A percentile compares a stretch with the other conserved stretches of the same genome.
phyloP scores from a whole-genome alignment of 1,284 basidiomycete species.

The Naganishia cerealis region DNA sequence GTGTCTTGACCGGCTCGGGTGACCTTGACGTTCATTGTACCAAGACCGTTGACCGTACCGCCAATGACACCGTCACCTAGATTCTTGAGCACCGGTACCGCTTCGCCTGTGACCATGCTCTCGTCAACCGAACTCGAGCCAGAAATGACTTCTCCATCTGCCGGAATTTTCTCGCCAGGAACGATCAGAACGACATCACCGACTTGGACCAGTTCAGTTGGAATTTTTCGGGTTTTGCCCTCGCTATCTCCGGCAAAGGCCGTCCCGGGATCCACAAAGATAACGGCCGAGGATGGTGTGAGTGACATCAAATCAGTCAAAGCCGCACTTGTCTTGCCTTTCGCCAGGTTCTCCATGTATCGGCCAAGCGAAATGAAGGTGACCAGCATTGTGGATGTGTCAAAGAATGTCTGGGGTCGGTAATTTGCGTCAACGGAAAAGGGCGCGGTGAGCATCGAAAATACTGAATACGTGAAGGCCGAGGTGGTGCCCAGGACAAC shows the following conservation, averaged over 20 bases:
- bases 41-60: conserved; percentile 93
- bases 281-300: conserved; percentile 89
- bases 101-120: conserved; percentile 95
- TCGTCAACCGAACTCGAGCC: conserved; percentile 91
- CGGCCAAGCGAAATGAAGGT: conserved; percentile 94
- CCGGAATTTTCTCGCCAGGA: conserved; percentile 94
- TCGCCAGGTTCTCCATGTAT: conserved; percentile 93
- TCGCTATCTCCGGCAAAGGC: conserved; percentile 51
- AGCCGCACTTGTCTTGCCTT: conserved; percentile 94
- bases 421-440: conserved; percentile 65
- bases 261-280: conserved; percentile 65
- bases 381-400: conserved; percentile 98
- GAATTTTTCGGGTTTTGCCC: conserved; percentile 76
- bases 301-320: conserved; percentile 94
- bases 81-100: conserved; percentile 82
- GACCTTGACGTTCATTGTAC: conserved; percentile 92
- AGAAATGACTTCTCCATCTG: conserved; percentile 84
- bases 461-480: conserved; percentile 85
- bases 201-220: conserved; percentile 91
- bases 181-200: conserved; percentile 92
- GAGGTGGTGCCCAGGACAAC: conserved; percentile 92
- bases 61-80: conserved; percentile 84
- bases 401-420: conserved; percentile 90
- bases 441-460: conserved; percentile 67
- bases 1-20: conserved; percentile 95